These are phyloP conservation scores for Hemerocallis citrina DNA, from an alignment of 106 monocot species.

Conservation along the genomic window DNA sequence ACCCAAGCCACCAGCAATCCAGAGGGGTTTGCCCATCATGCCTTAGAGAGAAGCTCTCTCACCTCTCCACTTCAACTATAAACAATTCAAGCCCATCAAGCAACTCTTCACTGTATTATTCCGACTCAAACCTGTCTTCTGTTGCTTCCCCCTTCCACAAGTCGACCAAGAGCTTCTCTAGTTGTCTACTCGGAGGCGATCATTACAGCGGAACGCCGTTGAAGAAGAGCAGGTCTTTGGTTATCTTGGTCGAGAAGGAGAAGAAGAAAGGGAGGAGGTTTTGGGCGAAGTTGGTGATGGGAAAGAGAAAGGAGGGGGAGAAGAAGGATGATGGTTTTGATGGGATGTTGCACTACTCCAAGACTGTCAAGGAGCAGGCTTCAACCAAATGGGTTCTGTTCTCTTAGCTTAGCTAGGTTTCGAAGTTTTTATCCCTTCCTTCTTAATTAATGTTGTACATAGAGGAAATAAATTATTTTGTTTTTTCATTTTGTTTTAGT, in stretches of 20 bases:
- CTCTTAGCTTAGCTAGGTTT: no score
- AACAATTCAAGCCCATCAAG: constrained; percentile 7
- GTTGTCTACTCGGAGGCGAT: neutral
- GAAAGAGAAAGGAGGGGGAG: constrained; percentile 1
- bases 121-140: constrained; percentile 12
- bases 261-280: constrained; percentile 25
- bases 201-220: neutral
- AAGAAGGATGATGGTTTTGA: constrained; percentile 10
- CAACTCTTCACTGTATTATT: neutral
- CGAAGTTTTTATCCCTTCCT: neutral
- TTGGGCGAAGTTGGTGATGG: constrained; percentile 18
- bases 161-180: neutral
- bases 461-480: no score
- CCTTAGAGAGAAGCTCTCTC: constrained; percentile 31
- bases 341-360: constrained; percentile 14
- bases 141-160: neutral
- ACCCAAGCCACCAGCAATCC: constrained; percentile 35
- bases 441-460: no score
- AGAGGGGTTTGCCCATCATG: constrained; percentile 60
- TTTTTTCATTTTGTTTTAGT: no score
- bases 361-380: constrained; percentile 37
- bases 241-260: constrained; percentile 1
- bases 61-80: constrained; percentile 29
- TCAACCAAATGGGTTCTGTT: constrained; percentile 20
- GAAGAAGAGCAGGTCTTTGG: constrained; percentile 20